Evolutionary conservation across 805 yeast genomes (phyloP), one percentile per base, ranked within the genome.

Genomic region (Spathaspora arborariae): DNA sequence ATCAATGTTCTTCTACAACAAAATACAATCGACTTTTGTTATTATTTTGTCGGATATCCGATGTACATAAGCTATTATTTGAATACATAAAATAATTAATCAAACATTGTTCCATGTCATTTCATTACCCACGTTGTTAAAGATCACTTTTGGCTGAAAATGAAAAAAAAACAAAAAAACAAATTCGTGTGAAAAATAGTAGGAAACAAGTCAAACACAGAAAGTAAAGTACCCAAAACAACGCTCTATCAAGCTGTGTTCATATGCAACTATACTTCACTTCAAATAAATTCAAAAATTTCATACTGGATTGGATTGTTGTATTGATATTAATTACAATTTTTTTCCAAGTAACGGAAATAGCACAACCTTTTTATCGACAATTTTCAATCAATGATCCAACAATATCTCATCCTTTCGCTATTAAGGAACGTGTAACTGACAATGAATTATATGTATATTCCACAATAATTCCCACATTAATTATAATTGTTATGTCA

Each of bases 361-460:
- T 49, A 24, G 56, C 63, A 2, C 47, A 49, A 16, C 71, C 73
- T 1, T 60, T 64, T 41, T 49, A 55, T 9, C 45, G 70, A 34
- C 62, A 65, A 45, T 65, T 68, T 50, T 51, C 49, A 39, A 46
- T 67, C 30, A 46, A 51, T 37, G 67, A 67, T 47, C 53, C 65
- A 6, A 50, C 52, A 8, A 51, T 68, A 21, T 62, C 61, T 41
- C 66, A 65, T 47, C 64, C 68, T 10, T 65, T 63, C 44, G 64
- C 68, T 16, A 51, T 48, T 6, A 39, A 26, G 11, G 70, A 67
- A 51, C 57, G 65, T 26, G 60, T 67, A 5, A 58, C 64, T 20
- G 70, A 68, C 48, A 53, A 56, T 35, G 57, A 60, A 45, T 55
- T 69, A 24, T 69, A 69, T 45, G 20, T 65, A 5, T 54, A 59